Evolutionary conservation across 192 early-diverging fungal species (phyloP).

Genomic region (Chytriomyces sp.): DNA sequence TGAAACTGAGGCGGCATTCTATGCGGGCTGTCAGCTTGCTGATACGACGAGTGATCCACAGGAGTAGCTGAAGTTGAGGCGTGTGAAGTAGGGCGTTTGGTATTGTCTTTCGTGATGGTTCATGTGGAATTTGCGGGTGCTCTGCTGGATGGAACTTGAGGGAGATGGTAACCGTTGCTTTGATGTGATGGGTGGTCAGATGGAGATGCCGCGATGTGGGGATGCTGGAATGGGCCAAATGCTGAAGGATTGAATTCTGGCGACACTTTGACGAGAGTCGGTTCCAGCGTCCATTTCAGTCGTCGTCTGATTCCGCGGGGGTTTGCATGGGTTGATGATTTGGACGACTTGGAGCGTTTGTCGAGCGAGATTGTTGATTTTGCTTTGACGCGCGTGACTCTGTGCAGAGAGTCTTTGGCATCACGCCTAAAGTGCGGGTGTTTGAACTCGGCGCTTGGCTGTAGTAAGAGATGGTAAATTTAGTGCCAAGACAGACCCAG

Average conservation of each 20-base stretch:
- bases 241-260: not conserved
- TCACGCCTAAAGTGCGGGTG: not conserved
- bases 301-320: not conserved
- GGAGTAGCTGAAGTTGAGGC: too few species aligned
- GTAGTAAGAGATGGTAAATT: not conserved
- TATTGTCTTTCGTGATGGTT: not conserved
- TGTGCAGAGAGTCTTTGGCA: not conserved
- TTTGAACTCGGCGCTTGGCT: not conserved
- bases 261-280: not conserved
- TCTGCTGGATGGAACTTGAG: not conserved
- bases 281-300: constrained; percentile 3
- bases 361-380: too few species aligned
- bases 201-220: not conserved
- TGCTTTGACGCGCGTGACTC: constrained; percentile 9
- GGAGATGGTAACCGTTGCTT: not conserved
- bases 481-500: not conserved
- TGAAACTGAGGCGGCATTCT: too few species aligned
- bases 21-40: too few species aligned
- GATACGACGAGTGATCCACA: too few species aligned
- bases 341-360: not conserved
- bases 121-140: not conserved
- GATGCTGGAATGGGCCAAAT: constrained; percentile 2
- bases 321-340: not conserved
- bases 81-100: not conserved
- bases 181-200: not conserved